These are phyloP conservation scores for Scutellaria galericulata DNA, from an alignment of 257 asterid species.

Conservation along the genomic window DNA sequence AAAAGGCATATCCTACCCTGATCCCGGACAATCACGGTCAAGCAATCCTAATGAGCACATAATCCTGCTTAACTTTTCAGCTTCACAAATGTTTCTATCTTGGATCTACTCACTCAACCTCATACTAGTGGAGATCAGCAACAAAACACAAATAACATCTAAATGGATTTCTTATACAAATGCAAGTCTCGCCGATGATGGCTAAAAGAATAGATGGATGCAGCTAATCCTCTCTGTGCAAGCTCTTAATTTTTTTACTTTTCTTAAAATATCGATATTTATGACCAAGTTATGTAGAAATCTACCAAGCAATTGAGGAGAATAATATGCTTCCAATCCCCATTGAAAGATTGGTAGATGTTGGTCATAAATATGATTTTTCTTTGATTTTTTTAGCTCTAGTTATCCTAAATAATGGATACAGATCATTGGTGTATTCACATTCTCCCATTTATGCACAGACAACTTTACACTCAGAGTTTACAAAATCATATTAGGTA, in stretches of 20 bases:
- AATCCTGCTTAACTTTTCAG: constrained; percentile 12
- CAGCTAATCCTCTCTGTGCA: not conserved
- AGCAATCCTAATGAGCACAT: not conserved
- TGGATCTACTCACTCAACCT: not conserved
- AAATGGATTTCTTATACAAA: constrained; percentile 10
- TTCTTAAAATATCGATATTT: not conserved
- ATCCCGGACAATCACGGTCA: constrained; percentile 6
- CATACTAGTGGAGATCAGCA: constrained; percentile 17
- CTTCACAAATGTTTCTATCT: constrained; percentile 4
- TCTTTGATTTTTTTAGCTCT: not conserved
- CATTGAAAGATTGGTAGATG: not conserved
- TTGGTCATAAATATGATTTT: not conserved
- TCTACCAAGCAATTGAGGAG: constrained; percentile 3
- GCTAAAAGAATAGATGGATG: constrained; percentile 9
- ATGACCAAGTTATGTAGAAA: not conserved
- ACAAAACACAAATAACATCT: not conserved
- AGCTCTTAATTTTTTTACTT: constrained; percentile 8
- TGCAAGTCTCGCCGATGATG: not conserved
- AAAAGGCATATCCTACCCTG: constrained; percentile 11
- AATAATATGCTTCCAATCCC: not conserved
- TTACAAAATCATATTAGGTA: constrained; percentile 7
- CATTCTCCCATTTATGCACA: not conserved
- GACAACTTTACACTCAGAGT: constrained; percentile 14
- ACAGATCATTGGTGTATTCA: constrained; percentile 15
- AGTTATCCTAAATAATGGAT: constrained; percentile 19